A percentile compares a stretch with the other conserved stretches of the same genome.
These are phyloP conservation scores for Rubia balearica DNA, from an alignment of 305 asterid genomes.

Conservation along the genomic window DNA sequence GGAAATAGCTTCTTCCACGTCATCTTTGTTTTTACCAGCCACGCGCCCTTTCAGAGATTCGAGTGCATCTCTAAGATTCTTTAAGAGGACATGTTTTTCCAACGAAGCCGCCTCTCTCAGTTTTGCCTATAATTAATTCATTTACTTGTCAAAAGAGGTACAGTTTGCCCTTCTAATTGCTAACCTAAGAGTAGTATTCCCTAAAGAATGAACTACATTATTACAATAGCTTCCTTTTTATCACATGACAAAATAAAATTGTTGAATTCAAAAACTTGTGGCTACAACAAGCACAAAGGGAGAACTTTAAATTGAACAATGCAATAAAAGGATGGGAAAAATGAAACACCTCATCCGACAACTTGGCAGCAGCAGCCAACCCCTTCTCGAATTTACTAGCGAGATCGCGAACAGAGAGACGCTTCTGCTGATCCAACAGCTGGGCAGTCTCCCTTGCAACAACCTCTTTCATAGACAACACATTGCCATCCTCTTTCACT, in stretches of 20 bases:
- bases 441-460: constrained; percentile 79
- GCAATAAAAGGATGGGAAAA: neutral
- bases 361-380: constrained; percentile 87
- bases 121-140: constrained; percentile 52
- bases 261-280: neutral
- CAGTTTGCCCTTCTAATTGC: neutral
- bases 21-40: constrained; percentile 84
- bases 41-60: constrained; percentile 89
- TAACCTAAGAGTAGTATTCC: neutral
- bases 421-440: constrained; percentile 75
- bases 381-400: constrained; percentile 97
- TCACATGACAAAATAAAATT: neutral
- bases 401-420: constrained; percentile 93
- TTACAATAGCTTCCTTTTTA: neutral
- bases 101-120: constrained; percentile 83
- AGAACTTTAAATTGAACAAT: neutral
- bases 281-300: neutral
- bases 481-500: constrained; percentile 54
- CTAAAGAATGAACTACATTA: neutral
- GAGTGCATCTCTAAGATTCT: constrained; percentile 91
- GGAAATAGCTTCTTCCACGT: constrained; percentile 84
- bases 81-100: constrained; percentile 89
- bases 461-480: constrained; percentile 63
- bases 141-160: constrained; percentile 7
- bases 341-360: constrained; percentile 67